A percentile compares a stretch with the other conserved stretches of the same genome.
Conservation (phyloP, 305 asterid species). For the Fraxinus ornus region DNA sequence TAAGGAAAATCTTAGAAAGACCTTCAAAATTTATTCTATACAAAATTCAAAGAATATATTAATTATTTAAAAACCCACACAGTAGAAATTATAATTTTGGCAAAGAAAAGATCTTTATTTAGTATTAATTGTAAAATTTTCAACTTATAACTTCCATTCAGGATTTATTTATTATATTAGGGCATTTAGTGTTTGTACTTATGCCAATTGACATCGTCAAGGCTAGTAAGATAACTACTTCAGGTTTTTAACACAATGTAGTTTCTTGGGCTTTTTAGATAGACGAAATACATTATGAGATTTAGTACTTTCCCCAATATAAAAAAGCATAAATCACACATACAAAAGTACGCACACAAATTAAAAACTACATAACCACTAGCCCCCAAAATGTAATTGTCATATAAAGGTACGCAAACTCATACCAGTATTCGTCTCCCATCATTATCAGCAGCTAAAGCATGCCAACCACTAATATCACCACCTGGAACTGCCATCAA, state of each 20-base stretch:
- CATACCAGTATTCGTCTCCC: constrained; percentile 72
- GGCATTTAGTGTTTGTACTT: not conserved
- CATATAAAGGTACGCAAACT: constrained; percentile 18
- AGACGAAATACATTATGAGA: not conserved
- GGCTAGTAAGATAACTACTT: not conserved
- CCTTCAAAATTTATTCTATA: not conserved
- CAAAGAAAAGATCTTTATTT: not conserved
- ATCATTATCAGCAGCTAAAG: constrained; percentile 58
- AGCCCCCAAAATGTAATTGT: not conserved
- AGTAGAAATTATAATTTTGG: not conserved
- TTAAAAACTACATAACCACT: constrained; percentile 10
- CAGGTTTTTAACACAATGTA: not conserved
- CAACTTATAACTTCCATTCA: not conserved
- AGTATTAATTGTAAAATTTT: not conserved
- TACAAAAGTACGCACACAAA: not conserved
- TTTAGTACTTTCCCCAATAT: not conserved
- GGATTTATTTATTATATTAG: not conserved
- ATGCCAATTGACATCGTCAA: not conserved
- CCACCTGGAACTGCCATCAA: constrained; percentile 51
- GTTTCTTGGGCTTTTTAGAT: not conserved
- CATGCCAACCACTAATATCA: constrained; percentile 54
- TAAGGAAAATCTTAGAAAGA: not conserved
- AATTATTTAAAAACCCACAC: not conserved
- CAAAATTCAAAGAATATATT: not conserved
- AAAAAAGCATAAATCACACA: not conserved